Conservation (phyloP, 768 basidiomycete species). For the Psilocybe sp. region DNA sequence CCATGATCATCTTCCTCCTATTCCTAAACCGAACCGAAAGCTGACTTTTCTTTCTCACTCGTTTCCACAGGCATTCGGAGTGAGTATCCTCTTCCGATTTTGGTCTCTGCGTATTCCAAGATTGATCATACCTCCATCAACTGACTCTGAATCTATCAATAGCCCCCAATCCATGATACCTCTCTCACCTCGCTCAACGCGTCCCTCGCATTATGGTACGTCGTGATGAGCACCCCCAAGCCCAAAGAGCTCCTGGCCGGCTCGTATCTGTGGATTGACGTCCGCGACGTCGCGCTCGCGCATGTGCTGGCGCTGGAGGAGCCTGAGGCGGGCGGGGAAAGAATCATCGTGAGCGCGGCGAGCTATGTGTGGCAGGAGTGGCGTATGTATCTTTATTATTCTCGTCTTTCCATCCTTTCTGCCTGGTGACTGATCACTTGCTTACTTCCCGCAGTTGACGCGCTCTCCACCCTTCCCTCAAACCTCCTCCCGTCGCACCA, state of each 20-base stretch:
- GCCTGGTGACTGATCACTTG: no score
- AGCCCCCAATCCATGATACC: constrained; percentile 41
- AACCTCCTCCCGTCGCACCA: constrained; percentile 19
- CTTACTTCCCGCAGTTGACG: constrained; percentile 29
- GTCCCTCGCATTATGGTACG: constrained; percentile 28
- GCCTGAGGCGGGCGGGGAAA: constrained; percentile 49
- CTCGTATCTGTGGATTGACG: constrained; percentile 39
- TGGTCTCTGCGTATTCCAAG: constrained; percentile 44
- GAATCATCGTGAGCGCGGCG: constrained; percentile 40
- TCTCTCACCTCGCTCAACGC: constrained; percentile 33
- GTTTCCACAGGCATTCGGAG: constrained; percentile 49
- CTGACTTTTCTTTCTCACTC: no score
- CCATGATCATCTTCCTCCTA: no score
- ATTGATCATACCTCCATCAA: constrained; percentile 41
- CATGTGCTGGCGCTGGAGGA: constrained; percentile 51
- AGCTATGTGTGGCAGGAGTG: no score
- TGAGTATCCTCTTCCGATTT: constrained; percentile 35
- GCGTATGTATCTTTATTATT: no score
- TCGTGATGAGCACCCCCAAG: constrained; percentile 20
- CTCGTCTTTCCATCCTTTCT: no score
- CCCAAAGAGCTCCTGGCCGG: constrained; percentile 12
- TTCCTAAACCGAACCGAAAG: no score
- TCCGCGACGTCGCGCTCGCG: constrained; percentile 53
- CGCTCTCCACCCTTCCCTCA: constrained; percentile 21
- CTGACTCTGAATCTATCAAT: neutral